These are phyloP conservation scores for Cordyceps farinosa DNA, from an alignment of 2,329 filamentous ascomycete species.

Conservation along the genomic window DNA sequence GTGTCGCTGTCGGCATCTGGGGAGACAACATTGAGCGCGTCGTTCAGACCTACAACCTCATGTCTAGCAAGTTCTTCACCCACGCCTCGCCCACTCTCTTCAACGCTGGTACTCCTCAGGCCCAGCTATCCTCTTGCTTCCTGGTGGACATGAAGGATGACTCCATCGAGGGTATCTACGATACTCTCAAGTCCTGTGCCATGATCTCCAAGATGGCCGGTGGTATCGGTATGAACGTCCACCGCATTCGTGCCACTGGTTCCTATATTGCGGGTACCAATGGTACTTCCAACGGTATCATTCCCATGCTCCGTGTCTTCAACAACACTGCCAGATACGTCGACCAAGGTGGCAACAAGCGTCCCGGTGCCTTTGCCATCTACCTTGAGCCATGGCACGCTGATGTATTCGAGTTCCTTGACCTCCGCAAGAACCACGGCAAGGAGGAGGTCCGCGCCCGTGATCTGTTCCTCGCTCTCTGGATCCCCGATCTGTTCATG, in stretches of 20 bases:
- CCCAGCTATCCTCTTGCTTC: conserved; percentile 97
- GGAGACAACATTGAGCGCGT: conserved; percentile 91
- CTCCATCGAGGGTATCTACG: conserved; percentile 98
- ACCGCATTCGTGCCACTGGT: conserved; percentile 94
- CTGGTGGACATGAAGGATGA: conserved; percentile 99
- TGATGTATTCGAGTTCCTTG: conserved; percentile 95
- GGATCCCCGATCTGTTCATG: conserved; percentile 99
- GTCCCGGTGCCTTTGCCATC: conserved; percentile 95
- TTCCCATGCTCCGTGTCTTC: conserved; percentile 97
- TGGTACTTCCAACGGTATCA: conserved; percentile 93
- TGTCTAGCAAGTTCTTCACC: conserved; percentile 98
- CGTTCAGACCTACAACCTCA: conserved; percentile 96
- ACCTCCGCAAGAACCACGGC: conserved; percentile 97
- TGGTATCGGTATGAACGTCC: conserved; percentile 93
- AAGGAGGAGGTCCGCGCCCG: conserved; percentile 97
- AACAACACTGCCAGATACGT: conserved; percentile 99
- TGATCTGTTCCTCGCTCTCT: conserved; percentile 95
- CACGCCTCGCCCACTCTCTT: conserved; percentile 97
- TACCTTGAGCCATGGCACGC: conserved; percentile 99
- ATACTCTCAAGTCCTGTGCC: conserved; percentile 97
- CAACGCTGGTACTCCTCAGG: conserved; percentile 92
- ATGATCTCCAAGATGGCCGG: conserved; percentile 99
- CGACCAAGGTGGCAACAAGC: conserved; percentile 98
- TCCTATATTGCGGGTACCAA: conserved; percentile 99
- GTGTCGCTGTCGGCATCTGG: conserved; percentile 95